Base-by-base conservation (phyloP, 768 basidiomycete species). In the Mycena amicta region DNA sequence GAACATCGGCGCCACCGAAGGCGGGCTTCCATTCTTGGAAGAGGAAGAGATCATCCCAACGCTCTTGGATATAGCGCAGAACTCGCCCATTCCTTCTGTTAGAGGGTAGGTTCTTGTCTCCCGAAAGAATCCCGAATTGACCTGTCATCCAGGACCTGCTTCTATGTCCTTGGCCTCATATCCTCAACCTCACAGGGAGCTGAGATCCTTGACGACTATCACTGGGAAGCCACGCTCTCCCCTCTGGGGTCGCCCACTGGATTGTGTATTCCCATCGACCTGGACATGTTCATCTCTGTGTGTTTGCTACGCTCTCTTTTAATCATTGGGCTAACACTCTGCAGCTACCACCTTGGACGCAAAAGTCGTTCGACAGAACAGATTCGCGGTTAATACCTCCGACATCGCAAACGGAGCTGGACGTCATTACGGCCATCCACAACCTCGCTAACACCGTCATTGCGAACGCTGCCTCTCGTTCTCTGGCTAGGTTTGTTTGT, bases 361-460 rank as follows among this genome's bases (percentile, higher is more conserved):
- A 78, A 52, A 69, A 68, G 18, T 61, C 67, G n/a, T 68, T 74
- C 4, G 74, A 77, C 45, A 73, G 66, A 66, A 74, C 50, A 57
- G 82, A 72, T 57, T 74, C 64, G 56, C 84, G 83, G 2, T 72
- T 95, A 27, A 75, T 85, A 57, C 85, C 89, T 3, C 86, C 91
- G 8, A 81, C 82, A 0, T 77, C 83, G 5, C 84, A 87, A 60
- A 75, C 83, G 33, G 95, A 98, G 66, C 79, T 86, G 4, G 93
- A 96, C 65, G 88, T 93, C 27, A 82, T 95, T 65, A 88, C 89
- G 3, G 92, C 93, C 3, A 92, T 99, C 50, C 90, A 94, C 66
- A 98, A 98, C 70, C 79, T 99, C 40, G 88, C 90, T 27, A 99
- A 99, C 69, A 93, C 95, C 20, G 95, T 98, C 51, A 91, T 98